A percentile compares a stretch with the other conserved stretches of the same genome.
These are phyloP conservation scores for Penicillium glabrum DNA, from an alignment of 2,329 filamentous ascomycete genomes.

Conservation along the genomic window DNA sequence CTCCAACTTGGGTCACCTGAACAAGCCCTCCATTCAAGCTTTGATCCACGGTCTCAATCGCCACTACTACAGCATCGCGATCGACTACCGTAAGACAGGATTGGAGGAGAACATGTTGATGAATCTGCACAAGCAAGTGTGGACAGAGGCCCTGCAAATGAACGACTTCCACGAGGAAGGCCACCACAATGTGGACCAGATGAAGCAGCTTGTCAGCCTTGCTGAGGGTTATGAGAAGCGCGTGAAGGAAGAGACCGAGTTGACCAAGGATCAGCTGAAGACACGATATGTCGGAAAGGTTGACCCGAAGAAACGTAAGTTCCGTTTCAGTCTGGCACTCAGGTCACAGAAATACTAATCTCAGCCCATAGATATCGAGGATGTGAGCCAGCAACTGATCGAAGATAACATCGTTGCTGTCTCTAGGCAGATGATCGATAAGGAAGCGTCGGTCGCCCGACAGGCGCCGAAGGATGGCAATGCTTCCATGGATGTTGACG, in stretches of 20 bases:
- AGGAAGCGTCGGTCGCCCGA: conserved; percentile 89
- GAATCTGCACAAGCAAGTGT: conserved; percentile 99
- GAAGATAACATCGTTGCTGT: conserved; percentile 99
- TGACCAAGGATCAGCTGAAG: conserved; percentile 97
- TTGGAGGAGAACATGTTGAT: conserved; percentile 99
- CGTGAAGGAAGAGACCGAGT: conserved; percentile 96
- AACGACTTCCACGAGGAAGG: conserved; percentile 88
- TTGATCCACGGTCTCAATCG: conserved; percentile 97
- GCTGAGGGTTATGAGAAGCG: conserved; percentile 98
- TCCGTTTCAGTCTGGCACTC: not conserved
- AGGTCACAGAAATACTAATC: conserved; percentile 19
- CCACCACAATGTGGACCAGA: conserved; percentile 78
- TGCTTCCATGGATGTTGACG: conserved; percentile 67
- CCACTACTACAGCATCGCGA: conserved; percentile 98
- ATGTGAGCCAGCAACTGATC: conserved; percentile 93
- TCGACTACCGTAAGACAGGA: conserved; percentile 96
- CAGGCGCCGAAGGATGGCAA: conserved; percentile 48
- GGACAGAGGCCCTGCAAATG: conserved; percentile 97
- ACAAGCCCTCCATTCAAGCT: conserved; percentile 99
- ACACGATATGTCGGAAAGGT: conserved; percentile 98
- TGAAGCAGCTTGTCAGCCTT: conserved; percentile 83
- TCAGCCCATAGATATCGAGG: conserved; percentile 71
- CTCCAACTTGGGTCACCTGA: conserved; percentile 94
- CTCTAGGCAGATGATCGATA: conserved; percentile 99
- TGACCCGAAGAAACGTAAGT: conserved; percentile 90